Conservation (phyloP, 441 rosid genomes). For the Gossypium aridum region DNA sequence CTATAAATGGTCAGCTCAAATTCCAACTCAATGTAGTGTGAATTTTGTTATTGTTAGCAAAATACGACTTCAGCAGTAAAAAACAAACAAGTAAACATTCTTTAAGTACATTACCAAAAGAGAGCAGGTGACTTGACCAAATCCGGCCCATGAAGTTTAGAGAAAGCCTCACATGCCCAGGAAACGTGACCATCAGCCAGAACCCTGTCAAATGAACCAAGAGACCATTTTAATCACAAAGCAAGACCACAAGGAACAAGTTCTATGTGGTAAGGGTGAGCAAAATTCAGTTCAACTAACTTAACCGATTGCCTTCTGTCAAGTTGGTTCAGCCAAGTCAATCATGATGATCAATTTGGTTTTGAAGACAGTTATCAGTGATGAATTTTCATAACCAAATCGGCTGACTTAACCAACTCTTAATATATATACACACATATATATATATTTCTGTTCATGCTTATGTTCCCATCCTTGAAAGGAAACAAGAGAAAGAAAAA, state of each 20-base stretch:
- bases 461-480: too few relatives aligned
- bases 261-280: background rate
- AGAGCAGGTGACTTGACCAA: conserved; percentile 32
- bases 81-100: background rate
- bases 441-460: too few relatives aligned
- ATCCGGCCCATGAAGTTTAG: conserved; percentile 32
- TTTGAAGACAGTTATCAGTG: too few relatives aligned
- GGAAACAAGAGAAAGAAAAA: too few relatives aligned
- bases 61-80: background rate
- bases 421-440: too few relatives aligned
- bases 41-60: background rate
- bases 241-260: conserved; percentile 4
- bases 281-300: too few relatives aligned
- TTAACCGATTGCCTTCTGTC: too few relatives aligned
- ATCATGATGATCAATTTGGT: too few relatives aligned
- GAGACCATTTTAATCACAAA: background rate
- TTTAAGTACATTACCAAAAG: conserved; percentile 28
- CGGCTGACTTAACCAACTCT: too few relatives aligned
- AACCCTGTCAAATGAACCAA: conserved; percentile 27
- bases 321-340: too few relatives aligned
- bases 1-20: background rate
- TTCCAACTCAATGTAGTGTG: too few relatives aligned
- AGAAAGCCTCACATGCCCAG: conserved; percentile 52
- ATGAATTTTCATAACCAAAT: too few relatives aligned
- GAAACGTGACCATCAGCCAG: conserved; percentile 52